These are phyloP conservation scores for Epichloe festucae DNA, from an alignment of 2,329 filamentous ascomycete genomes.

Conservation along the genomic window DNA sequence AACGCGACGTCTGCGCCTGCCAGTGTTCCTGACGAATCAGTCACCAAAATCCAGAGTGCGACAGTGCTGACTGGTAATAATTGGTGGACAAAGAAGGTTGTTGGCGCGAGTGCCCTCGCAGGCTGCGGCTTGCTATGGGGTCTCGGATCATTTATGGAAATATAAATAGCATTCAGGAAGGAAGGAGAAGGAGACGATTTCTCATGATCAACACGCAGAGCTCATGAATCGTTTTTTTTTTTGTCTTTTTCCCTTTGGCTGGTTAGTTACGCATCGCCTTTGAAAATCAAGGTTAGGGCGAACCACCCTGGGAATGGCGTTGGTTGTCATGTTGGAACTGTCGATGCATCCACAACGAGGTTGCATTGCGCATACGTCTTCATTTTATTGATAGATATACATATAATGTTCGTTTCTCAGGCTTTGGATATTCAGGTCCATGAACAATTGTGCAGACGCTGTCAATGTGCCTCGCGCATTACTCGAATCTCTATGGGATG, in stretches of 20 bases:
- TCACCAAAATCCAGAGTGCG: slow-evolving; percentile 23
- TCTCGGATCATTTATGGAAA: slow-evolving; percentile 38
- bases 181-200: too few relatives aligned
- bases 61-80: slow-evolving; percentile 52
- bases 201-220: too few relatives aligned
- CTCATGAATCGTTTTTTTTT: background rate
- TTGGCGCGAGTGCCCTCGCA: slow-evolving; percentile 48
- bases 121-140: slow-evolving; percentile 49
- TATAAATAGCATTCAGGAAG: slow-evolving; percentile 1
- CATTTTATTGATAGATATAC: background rate
- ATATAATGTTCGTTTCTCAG: too few relatives aligned
- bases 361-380: background rate
- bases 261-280: too few relatives aligned
- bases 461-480: too few relatives aligned
- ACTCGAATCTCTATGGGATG: too few relatives aligned
- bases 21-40: slow-evolving; percentile 15
- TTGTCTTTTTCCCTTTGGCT: background rate
- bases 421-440: too few relatives aligned
- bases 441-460: too few relatives aligned
- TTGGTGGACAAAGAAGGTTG: slow-evolving; percentile 53
- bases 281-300: too few relatives aligned
- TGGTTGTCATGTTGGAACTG: background rate
- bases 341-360: background rate
- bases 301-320: background rate
- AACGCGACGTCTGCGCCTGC: slow-evolving; percentile 16